Evolutionary conservation across 192 early-diverging fungal species (phyloP).

Genomic region (Coemansia sp.): DNA sequence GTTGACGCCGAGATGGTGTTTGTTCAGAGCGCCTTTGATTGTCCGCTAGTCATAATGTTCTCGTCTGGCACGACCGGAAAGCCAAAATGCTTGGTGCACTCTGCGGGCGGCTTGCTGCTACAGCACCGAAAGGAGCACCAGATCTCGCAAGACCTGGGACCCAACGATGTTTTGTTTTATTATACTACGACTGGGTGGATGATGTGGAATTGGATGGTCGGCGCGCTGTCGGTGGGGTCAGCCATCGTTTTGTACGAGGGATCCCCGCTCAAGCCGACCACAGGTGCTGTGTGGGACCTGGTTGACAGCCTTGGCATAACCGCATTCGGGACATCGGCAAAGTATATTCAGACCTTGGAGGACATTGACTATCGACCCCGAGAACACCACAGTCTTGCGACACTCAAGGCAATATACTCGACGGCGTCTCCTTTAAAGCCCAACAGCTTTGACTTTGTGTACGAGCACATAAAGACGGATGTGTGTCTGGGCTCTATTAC

Average conservation of each 20-base stretch:
- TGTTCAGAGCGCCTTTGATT: conserved; percentile 84
- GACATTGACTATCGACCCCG: conserved; percentile 66
- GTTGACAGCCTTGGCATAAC: conserved; percentile 75
- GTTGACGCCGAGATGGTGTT: conserved; percentile 54
- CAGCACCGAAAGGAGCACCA: conserved; percentile 94
- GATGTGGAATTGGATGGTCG: conserved; percentile 99
- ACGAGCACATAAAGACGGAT: conserved; percentile 76
- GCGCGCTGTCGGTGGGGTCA: conserved; percentile 69
- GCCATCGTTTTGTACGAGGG: conserved; percentile 90
- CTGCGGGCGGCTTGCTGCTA: conserved; percentile 82
- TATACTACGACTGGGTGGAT: conserved; percentile 93
- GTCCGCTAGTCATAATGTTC: conserved; percentile 88
- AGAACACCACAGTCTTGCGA: conserved; percentile 56
- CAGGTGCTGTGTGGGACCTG: conserved; percentile 71
- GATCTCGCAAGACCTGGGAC: conserved; percentile 72
- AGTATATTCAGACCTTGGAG: conserved; percentile 88
- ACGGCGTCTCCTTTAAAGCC: conserved; percentile 94
- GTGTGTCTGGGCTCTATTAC: conserved; percentile 90
- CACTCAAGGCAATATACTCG: conserved; percentile 77
- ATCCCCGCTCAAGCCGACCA: conserved; percentile 84
- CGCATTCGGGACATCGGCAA: conserved; percentile 90
- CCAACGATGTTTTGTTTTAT: conserved; percentile 82
- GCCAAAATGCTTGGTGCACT: conserved; percentile 96
- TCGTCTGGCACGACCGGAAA: conserved; percentile 92
- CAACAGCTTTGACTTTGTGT: conserved; percentile 90